Conservation (phyloP, 805 yeast genomes). For the Candida ovalis region DNA sequence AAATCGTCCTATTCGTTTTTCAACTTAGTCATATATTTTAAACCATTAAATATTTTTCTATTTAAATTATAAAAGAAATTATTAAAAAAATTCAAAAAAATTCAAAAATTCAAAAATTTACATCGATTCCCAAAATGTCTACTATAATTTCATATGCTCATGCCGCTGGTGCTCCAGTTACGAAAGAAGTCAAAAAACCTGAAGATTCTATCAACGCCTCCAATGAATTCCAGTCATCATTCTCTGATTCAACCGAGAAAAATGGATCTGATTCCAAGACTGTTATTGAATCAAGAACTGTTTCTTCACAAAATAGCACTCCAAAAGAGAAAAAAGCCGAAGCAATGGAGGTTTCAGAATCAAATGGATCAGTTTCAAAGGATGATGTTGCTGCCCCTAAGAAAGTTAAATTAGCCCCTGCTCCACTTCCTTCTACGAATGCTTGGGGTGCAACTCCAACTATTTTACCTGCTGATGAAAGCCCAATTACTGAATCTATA, state of each 20-base stretch:
- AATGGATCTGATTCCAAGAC: background rate
- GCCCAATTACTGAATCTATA: slow-evolving; percentile 37
- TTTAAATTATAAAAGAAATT: background rate
- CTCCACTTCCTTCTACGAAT: slow-evolving; percentile 58
- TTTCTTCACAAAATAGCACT: background rate
- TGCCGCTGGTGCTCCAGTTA: slow-evolving; percentile 28
- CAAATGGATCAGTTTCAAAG: slow-evolving; percentile 11
- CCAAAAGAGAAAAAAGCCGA: slow-evolving; percentile 8
- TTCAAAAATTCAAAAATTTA: background rate
- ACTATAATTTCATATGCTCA: slow-evolving; percentile 31
- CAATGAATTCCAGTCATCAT: background rate
- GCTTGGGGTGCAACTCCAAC: slow-evolving; percentile 51
- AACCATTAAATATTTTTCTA: background rate
- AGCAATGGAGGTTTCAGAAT: slow-evolving; percentile 4
- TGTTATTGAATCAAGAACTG: background rate
- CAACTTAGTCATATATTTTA: background rate
- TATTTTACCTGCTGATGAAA: slow-evolving; percentile 26
- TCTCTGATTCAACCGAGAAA: background rate
- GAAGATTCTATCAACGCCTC: slow-evolving; percentile 2
- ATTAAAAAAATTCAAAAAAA: background rate
- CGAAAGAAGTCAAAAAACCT: slow-evolving; percentile 10
- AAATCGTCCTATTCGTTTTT: background rate
- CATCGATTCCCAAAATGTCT: slow-evolving; percentile 15
- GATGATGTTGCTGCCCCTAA: slow-evolving; percentile 21
- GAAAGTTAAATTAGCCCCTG: slow-evolving; percentile 48